Evolutionary conservation across 352 stramenopile species (phyloP).

Genomic region (Heterotrichella gracilis): DNA sequence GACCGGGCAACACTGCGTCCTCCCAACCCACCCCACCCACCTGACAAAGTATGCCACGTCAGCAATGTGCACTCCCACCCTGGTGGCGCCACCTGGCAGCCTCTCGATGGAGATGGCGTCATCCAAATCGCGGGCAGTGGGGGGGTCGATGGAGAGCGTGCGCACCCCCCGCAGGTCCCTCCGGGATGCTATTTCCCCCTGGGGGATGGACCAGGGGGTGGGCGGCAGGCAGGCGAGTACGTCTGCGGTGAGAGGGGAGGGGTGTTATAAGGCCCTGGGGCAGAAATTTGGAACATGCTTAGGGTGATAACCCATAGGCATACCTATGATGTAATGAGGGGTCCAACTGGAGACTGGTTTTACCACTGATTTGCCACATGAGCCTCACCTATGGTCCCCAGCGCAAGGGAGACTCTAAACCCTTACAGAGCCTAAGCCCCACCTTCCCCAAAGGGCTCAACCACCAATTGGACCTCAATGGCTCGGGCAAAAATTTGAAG

Average conservation of each 20-base stretch:
- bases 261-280: too few species aligned
- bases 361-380: conserved; percentile 28
- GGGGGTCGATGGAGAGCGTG: conserved; percentile 88
- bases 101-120: conserved; percentile 61
- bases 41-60: conserved; percentile 86
- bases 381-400: conserved; percentile 37
- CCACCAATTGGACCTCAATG: conserved; percentile 32
- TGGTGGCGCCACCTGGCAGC: conserved; percentile 26
- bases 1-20: too few species aligned
- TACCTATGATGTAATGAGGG: too few species aligned
- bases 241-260: too few species aligned
- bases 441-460: conserved; percentile 16
- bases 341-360: too few species aligned
- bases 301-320: too few species aligned
- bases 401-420: conserved; percentile 27
- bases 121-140: conserved; percentile 70
- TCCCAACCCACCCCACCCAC: too few species aligned
- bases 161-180: conserved; percentile 50
- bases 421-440: background rate
- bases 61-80: conserved; percentile 83
- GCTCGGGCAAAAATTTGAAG: too few species aligned
- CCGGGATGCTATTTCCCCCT: conserved; percentile 36
- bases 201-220: conserved; percentile 33
- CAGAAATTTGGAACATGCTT: too few species aligned
- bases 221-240: too few species aligned